Percentiles rank a stretch among this genome's conserved stretches.
Conservation (phyloP, 2,329 filamentous ascomycete genomes). For the Aspergillus fischeri region DNA sequence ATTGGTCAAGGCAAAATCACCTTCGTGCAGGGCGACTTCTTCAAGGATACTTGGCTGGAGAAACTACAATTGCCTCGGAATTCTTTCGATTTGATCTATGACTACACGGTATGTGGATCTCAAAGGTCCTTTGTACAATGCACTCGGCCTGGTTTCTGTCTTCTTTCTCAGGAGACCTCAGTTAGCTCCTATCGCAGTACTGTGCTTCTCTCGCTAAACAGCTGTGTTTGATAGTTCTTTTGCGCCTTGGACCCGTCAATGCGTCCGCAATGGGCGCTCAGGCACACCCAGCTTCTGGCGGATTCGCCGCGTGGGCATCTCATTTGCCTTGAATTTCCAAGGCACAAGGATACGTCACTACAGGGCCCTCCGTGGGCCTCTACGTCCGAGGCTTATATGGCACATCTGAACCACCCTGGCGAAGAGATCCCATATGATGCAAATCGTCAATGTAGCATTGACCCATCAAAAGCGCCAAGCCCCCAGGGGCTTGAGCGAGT, state of each 20-base stretch:
- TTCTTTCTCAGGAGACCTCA: background rate
- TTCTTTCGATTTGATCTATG: constrained; percentile 53
- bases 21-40: constrained; percentile 46
- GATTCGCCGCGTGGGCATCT: constrained; percentile 46
- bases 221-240: constrained; percentile 50
- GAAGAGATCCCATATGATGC: constrained; percentile 60
- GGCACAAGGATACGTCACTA: constrained; percentile 61
- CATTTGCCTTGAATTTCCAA: constrained; percentile 73
- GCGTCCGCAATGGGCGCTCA: constrained; percentile 55
- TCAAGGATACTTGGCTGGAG: constrained; percentile 40
- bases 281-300: constrained; percentile 52
- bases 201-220: background rate
- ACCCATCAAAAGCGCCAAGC: constrained; percentile 44
- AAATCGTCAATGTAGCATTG: constrained; percentile 47
- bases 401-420: constrained; percentile 67
- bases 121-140: background rate
- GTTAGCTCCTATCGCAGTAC: background rate
- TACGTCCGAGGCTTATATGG: constrained; percentile 65
- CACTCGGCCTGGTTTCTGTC: background rate
- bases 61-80: constrained; percentile 28
- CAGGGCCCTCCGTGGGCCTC: constrained; percentile 71
- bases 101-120: constrained; percentile 52
- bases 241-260: constrained; percentile 54
- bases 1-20: constrained; percentile 35
- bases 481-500: constrained; percentile 42